Base-by-base conservation (phyloP, 805 yeast genomes). In the Babjeviella inositovora region DNA sequence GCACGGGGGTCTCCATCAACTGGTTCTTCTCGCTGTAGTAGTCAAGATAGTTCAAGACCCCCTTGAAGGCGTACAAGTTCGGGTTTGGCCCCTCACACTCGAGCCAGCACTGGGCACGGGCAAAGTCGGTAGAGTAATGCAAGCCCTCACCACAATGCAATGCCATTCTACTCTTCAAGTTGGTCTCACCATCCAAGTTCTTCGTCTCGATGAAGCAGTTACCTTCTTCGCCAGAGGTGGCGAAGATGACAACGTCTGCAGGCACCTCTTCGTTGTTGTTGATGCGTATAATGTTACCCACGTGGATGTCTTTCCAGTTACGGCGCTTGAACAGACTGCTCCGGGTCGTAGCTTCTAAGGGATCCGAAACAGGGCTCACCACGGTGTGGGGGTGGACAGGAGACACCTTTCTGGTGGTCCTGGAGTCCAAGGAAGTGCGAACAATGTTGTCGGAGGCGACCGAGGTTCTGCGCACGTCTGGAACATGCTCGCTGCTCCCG, bases 191-290 rank as follows among this genome's bases (percentile, higher is more conserved):
- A 36, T 72, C 82, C 26, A 73, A 48, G 35, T 71, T 72, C 33
- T 71, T 68, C 2, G 82, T 72, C 34, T 72, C 92, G 15, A 76
- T 68, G 36, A 53, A 69, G 41, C 74, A 70, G 25, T 70, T 69
- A 27, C 69, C 70, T 32, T 75, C 81, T 2, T 57, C 44, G 38
- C 74, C 82, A 15, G 80, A 67, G 3, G 84, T 59, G 5, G 82
- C 56, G 6, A 77, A 39, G 16, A 76, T 43, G 22, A 75, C 53
- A 8, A 70, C 43, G 45, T 77, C 92, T 2, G 87, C 84, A 1
- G 92, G 92, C 5, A 75, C 60, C 48, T 76, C 87, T 39, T 77
- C 90, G 38, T 77, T 70, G 32, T 69, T 67, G 31, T 72, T 65
- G 13, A 77, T 57, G 36, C 85, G 55, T 13, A 77, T 59, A 23